phyloP scores from a whole-genome alignment of 2,329 filamentous ascomycete species.

The Curvularia lunata region DNA sequence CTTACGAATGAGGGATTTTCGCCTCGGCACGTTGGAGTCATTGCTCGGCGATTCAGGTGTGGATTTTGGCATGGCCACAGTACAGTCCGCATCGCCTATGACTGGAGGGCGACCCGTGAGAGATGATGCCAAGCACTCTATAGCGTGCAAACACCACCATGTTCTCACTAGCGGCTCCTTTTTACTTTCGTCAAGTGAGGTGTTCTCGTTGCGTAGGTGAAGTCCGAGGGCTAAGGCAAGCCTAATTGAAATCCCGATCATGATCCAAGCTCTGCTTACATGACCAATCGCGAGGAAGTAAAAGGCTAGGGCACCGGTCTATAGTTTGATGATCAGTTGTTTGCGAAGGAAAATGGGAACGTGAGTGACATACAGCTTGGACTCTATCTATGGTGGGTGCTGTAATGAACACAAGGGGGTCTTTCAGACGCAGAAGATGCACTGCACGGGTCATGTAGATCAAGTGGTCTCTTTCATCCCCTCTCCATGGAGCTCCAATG shows the following conservation, averaged over 20 bases:
- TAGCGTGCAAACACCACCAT: conserved; percentile 51
- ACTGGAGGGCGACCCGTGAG: conserved; percentile 50
- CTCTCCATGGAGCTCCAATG: conserved; percentile 34
- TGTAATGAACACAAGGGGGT: conserved; percentile 28
- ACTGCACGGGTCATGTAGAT: conserved; percentile 48
- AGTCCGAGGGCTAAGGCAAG: conserved; percentile 48
- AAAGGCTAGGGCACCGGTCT: conserved; percentile 34
- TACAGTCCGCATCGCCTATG: conserved; percentile 43
- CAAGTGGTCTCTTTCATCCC: conserved; percentile 45
- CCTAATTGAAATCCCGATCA: conserved; percentile 47
- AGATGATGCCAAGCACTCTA: conserved; percentile 48
- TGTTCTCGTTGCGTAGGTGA: conserved; percentile 48
- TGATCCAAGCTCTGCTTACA: conserved; percentile 44
- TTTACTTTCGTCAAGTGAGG: conserved; percentile 22
- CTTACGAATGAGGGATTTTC: conserved; percentile 6
- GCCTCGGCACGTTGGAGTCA: background rate
- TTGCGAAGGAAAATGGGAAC: conserved; percentile 22
- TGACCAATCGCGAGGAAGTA: conserved; percentile 39
- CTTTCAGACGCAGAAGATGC: conserved; percentile 30
- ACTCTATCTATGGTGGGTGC: conserved; percentile 48
- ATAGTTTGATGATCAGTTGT: conserved; percentile 4
- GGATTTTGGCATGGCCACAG: conserved; percentile 34
- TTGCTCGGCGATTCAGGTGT: background rate
- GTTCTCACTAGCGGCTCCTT: conserved; percentile 47
- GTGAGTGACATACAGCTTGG: conserved; percentile 42